Conservation (phyloP, 352 stramenopile genomes). For the Thraustochytrium striatum region DNA sequence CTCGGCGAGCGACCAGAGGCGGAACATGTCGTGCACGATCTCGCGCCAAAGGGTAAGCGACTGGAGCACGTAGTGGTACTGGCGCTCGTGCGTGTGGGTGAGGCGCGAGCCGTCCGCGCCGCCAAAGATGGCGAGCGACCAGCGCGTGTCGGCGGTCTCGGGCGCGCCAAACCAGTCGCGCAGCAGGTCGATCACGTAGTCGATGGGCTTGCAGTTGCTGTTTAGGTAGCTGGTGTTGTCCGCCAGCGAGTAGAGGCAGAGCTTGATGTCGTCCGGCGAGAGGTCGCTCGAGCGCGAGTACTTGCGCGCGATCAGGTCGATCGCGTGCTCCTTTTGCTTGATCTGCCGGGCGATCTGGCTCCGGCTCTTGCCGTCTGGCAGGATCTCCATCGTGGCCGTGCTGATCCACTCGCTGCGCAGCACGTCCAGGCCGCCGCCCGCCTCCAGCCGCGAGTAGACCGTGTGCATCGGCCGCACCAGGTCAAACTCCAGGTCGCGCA, state of each 20-base stretch:
- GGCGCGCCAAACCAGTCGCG: slow-evolving; percentile 75
- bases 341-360: slow-evolving; percentile 83
- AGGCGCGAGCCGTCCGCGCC: slow-evolving; percentile 84
- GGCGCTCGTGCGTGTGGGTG: slow-evolving; percentile 85
- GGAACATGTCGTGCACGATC: slow-evolving; percentile 93
- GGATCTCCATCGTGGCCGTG: slow-evolving; percentile 87
- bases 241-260: slow-evolving; percentile 90
- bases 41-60: slow-evolving; percentile 91
- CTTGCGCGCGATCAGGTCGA: slow-evolving; percentile 73
- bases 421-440: slow-evolving; percentile 66
- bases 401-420: slow-evolving; percentile 79
- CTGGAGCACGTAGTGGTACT: slow-evolving; percentile 94
- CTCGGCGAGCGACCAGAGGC: slow-evolving; percentile 90
- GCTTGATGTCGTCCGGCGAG: slow-evolving; percentile 77
- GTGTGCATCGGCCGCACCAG: slow-evolving; percentile 60
- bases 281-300: slow-evolving; percentile 59
- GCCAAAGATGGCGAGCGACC: slow-evolving; percentile 84
- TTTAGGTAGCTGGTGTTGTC: slow-evolving; percentile 96
- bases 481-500: slow-evolving; percentile 72
- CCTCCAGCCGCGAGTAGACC: slow-evolving; percentile 78
- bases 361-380: slow-evolving; percentile 78
- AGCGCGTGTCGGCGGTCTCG: slow-evolving; percentile 63
- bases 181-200: slow-evolving; percentile 86
- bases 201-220: slow-evolving; percentile 91
- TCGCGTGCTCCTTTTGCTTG: slow-evolving; percentile 82